phyloP scores from a whole-genome alignment of 345 rosid genomes.

The Lepidium didymum region DNA sequence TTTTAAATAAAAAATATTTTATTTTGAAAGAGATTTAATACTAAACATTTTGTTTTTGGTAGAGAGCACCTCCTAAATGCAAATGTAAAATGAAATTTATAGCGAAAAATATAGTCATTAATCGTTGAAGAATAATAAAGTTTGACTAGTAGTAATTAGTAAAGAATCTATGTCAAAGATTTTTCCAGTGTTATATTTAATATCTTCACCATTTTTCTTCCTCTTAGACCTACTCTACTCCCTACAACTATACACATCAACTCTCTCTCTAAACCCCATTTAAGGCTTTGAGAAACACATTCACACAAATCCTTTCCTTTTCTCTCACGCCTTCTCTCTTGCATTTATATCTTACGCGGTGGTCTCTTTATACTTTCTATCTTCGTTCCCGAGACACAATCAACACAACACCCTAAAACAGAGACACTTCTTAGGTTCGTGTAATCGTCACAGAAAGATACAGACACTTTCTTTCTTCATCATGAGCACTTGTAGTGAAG shows the following conservation, averaged over 20 bases:
- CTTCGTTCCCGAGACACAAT: slow-evolving; percentile 28
- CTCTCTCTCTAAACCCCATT: background rate
- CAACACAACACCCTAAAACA: slow-evolving; percentile 21
- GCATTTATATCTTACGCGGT: slow-evolving; percentile 14
- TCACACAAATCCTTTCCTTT: slow-evolving; percentile 25
- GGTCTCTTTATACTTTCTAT: slow-evolving; percentile 11
- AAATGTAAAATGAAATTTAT: background rate
- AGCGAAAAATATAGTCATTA: background rate
- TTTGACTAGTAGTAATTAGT: slow-evolving; percentile 11
- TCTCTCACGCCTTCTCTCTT: slow-evolving; percentile 26
- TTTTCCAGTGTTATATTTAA: slow-evolving; percentile 25
- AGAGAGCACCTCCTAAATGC: background rate
- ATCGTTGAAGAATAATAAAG: background rate
- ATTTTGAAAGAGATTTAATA: no score
- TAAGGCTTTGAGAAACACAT: slow-evolving; percentile 18
- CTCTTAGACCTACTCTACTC: slow-evolving; percentile 25
- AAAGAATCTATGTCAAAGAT: slow-evolving; percentile 24
- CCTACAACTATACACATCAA: slow-evolving; percentile 13
- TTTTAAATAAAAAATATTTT: no score
- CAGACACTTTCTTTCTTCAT: background rate
- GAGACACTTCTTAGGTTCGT: slow-evolving; percentile 15
- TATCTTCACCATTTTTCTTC: slow-evolving; percentile 15
- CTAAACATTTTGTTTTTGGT: background rate
- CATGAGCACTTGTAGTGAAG: slow-evolving; percentile 42
- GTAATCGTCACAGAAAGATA: slow-evolving; percentile 9